phyloP scores from a whole-genome alignment of 1,284 basidiomycete genomes.

The Wolfiporia cocos region DNA sequence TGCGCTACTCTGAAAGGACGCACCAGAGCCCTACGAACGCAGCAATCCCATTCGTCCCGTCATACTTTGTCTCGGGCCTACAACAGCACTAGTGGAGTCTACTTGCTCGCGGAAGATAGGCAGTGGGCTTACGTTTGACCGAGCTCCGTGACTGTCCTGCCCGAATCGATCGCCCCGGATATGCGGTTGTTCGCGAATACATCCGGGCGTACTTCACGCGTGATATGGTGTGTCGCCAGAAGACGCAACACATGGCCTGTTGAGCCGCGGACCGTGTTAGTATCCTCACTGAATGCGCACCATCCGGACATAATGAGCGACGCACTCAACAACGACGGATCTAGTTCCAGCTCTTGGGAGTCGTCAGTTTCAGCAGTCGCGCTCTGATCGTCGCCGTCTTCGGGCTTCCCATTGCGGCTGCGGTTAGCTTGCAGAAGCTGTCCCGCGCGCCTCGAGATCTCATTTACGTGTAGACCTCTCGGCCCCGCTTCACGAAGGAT shows the following conservation, averaged over 20 bases:
- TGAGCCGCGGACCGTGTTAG: not conserved
- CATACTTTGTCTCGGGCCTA: conserved; percentile 55
- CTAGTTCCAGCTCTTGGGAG: not conserved
- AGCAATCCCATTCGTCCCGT: conserved; percentile 52
- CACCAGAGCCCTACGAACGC: conserved; percentile 65
- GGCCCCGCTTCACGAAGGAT: conserved; percentile 56
- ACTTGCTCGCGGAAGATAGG: not conserved
- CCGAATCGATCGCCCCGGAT: conserved; percentile 59
- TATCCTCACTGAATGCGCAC: not conserved
- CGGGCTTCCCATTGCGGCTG: not conserved
- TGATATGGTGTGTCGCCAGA: conserved; percentile 66
- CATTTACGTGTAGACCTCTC: conserved; percentile 48
- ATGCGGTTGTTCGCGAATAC: conserved; percentile 64
- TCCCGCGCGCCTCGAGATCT: conserved; percentile 35
- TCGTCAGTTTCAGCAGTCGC: too few relatives aligned
- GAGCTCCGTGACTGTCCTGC: conserved; percentile 39
- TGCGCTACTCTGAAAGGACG: too few relatives aligned
- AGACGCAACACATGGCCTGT: conserved; percentile 61
- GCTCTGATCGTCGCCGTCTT: conserved; percentile 1
- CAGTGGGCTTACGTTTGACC: conserved; percentile 29
- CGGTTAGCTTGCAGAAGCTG: not conserved
- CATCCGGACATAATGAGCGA: not conserved
- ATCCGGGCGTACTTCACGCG: conserved; percentile 56
- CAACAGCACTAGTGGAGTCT: not conserved
- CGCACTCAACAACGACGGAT: conserved; percentile 4